Evolutionary conservation across 495 filamentous ascomycete species (phyloP).

Genomic region (Annulohypoxylon maeteangense): DNA sequence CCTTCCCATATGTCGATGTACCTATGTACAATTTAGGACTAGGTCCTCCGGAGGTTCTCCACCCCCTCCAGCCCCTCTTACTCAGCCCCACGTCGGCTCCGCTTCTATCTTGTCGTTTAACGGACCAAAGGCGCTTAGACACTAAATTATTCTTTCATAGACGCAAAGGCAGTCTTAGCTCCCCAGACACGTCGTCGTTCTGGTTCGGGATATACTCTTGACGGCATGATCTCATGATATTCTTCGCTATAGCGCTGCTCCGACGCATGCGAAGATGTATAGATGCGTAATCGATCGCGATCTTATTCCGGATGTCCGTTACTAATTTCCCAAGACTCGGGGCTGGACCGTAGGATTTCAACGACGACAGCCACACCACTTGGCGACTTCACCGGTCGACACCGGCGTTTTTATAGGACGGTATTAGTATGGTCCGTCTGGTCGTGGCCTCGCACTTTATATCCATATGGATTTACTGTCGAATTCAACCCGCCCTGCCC

Average conservation of each 20-base stretch:
- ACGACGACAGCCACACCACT: slow-evolving; percentile 6
- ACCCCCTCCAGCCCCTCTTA: slow-evolving; percentile 22
- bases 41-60: slow-evolving; percentile 14
- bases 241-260: not conserved
- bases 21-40: slow-evolving; percentile 16
- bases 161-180: too few species aligned
- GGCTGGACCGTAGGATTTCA: slow-evolving; percentile 25
- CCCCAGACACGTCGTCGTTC: slow-evolving; percentile 22
- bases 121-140: slow-evolving; percentile 35
- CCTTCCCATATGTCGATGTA: slow-evolving; percentile 5
- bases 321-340: slow-evolving; percentile 23
- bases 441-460: not conserved
- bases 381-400: slow-evolving; percentile 18
- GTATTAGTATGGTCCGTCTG: slow-evolving; percentile 4
- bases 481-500: not conserved
- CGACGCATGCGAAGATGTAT: not conserved
- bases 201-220: slow-evolving; percentile 30
- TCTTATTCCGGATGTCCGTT: slow-evolving; percentile 24
- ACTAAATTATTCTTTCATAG: not conserved
- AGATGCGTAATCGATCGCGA: slow-evolving; percentile 28
- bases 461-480: not conserved
- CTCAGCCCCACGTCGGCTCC: slow-evolving; percentile 40
- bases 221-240: slow-evolving; percentile 28
- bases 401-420: slow-evolving; percentile 8
- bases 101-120: slow-evolving; percentile 23